phyloP scores from a whole-genome alignment of 1,284 basidiomycete genomes.

The Moniliophthora roreri region DNA sequence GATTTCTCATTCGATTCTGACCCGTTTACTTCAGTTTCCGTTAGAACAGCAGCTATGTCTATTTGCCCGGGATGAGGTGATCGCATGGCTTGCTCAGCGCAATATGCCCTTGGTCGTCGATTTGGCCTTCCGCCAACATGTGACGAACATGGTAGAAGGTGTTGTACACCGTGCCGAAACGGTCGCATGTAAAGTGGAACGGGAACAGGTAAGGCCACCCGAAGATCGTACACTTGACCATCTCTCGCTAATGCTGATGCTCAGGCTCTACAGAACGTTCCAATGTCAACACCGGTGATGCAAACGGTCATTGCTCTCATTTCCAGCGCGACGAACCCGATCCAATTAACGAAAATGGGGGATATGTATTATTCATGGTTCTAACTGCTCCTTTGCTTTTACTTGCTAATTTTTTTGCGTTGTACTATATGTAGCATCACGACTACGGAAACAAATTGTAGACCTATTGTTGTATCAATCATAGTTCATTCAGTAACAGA shows the following conservation, averaged over 20 bases:
- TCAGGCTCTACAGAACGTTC: conserved; percentile 30
- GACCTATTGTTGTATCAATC: conserved; percentile 4
- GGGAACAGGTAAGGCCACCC: conserved; percentile 62
- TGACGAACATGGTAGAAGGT: conserved; percentile 74
- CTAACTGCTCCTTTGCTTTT: conserved; percentile 34
- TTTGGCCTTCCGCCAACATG: conserved; percentile 63
- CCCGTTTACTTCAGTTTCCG: conserved; percentile 58
- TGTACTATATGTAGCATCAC: conserved; percentile 12
- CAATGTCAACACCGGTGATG: conserved; percentile 56
- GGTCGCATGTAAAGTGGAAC: conserved; percentile 82
- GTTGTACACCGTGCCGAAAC: conserved; percentile 86
- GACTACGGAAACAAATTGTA: no score
- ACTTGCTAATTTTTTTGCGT: conserved; percentile 9
- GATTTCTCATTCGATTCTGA: no score
- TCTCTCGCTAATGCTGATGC: no score
- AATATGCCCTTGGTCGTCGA: conserved; percentile 57
- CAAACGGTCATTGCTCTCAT: conserved; percentile 88
- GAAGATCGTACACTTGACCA: conserved; percentile 1
- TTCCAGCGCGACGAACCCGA: conserved; percentile 70
- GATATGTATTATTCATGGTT: conserved; percentile 87
- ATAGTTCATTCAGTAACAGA: background rate
- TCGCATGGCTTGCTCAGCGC: conserved; percentile 63
- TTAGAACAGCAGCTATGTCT: conserved; percentile 87
- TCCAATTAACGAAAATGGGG: conserved; percentile 78
- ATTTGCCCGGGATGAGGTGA: conserved; percentile 93